Percentiles rank a stretch among this genome's conserved stretches.
Conservation (phyloP, 371 early-diverging fungal genomes). For the Apophysomyces trapeziformis region DNA sequence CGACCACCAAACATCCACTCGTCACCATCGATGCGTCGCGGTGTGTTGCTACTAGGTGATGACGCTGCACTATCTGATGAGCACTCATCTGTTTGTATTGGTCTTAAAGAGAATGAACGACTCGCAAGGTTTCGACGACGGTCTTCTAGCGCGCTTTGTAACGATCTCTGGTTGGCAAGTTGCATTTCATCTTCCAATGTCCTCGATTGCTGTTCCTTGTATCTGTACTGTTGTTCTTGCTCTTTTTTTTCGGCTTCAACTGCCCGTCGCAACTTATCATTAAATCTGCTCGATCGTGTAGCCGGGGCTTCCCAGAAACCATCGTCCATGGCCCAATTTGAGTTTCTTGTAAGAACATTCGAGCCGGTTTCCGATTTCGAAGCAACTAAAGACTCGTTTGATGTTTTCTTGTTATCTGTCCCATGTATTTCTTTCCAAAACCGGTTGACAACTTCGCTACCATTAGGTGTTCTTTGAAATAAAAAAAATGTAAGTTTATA, state of each 20-base stretch:
- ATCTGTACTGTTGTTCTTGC: constrained; percentile 13
- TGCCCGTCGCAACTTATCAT: constrained; percentile 15
- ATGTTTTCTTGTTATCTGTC: neutral
- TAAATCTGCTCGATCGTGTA: constrained; percentile 7
- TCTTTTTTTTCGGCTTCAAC: constrained; percentile 19
- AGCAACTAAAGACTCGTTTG: neutral
- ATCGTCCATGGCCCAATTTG: constrained; percentile 14
- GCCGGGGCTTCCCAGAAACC: constrained; percentile 10
- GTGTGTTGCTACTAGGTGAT: neutral
- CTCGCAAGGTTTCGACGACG: constrained; percentile 11
- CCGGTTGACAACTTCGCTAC: constrained; percentile 14
- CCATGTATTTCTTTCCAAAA: constrained; percentile 26
- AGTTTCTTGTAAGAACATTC: neutral
- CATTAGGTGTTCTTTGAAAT: constrained; percentile 16
- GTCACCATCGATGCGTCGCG: constrained; percentile 19
- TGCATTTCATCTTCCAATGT: constrained; percentile 16
- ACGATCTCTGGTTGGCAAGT: constrained; percentile 8
- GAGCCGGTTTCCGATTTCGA: too few species aligned
- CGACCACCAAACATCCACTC: constrained; percentile 24
- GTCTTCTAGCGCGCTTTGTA: constrained; percentile 1
- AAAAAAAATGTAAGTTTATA: neutral
- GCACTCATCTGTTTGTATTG: constrained; percentile 4
- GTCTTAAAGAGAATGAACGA: constrained; percentile 11
- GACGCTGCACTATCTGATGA: neutral
- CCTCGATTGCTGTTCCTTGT: neutral